Conservation (phyloP, 352 stramenopile genomes). For the Pelagophyceae sp. region DNA sequence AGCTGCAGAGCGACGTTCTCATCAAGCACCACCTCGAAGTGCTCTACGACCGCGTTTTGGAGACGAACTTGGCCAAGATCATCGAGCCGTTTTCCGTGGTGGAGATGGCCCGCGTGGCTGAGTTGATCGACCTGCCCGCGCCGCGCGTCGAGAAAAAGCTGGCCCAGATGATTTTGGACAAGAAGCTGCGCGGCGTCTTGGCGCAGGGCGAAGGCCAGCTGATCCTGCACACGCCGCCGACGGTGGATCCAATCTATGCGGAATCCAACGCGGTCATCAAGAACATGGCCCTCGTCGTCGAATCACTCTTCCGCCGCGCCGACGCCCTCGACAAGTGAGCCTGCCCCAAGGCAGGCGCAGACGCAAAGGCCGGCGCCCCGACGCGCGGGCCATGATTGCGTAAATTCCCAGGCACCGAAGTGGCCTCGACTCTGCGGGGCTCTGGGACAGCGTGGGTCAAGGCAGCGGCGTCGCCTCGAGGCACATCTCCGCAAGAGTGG, state of each 20-base stretch:
- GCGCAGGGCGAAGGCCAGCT: conserved; percentile 97
- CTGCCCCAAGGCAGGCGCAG: no score
- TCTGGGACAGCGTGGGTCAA: no score
- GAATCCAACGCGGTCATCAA: conserved; percentile 86
- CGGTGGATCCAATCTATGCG: conserved; percentile 79
- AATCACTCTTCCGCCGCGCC: conserved; percentile 71
- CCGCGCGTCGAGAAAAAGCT: conserved; percentile 75
- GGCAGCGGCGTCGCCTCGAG: no score
- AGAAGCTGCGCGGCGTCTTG: conserved; percentile 95
- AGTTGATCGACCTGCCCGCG: conserved; percentile 89
- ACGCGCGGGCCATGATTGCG: no score
- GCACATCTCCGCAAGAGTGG: no score
- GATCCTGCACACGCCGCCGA: conserved; percentile 89
- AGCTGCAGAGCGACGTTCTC: conserved; percentile 59
- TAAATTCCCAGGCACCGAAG: no score
- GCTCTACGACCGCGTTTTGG: conserved; percentile 93
- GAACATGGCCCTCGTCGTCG: conserved; percentile 91
- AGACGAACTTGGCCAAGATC: conserved; percentile 98
- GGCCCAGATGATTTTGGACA: conserved; percentile 99
- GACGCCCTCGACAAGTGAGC: neutral
- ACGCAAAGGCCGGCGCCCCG: no score
- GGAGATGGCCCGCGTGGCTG: conserved; percentile 84
- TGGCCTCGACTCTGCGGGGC: no score
- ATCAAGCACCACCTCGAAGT: conserved; percentile 85
- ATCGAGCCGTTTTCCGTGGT: conserved; percentile 93